Percentiles rank a stretch among this genome's conserved stretches.
These are phyloP conservation scores for Suillus decipiens DNA, from an alignment of 768 basidiomycete species.

Conservation along the genomic window DNA sequence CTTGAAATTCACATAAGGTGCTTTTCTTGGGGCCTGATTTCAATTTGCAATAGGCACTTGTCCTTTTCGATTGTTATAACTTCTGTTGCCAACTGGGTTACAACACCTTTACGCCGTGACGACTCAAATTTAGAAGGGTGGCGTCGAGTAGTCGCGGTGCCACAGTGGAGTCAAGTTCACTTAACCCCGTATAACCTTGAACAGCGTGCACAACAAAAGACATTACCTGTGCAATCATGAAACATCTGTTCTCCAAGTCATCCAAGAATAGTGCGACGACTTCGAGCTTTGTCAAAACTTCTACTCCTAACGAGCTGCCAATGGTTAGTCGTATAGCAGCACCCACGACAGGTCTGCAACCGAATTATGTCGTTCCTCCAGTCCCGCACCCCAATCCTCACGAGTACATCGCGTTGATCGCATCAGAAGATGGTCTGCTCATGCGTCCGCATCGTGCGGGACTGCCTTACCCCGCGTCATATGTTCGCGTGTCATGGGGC, in stretches of 20 bases:
- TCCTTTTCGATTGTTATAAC: background rate
- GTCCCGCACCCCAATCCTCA: slow-evolving; percentile 77
- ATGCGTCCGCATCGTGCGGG: slow-evolving; percentile 55
- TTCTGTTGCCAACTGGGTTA: background rate
- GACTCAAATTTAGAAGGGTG: slow-evolving; percentile 5
- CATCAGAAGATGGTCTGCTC: slow-evolving; percentile 62
- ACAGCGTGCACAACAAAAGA: background rate
- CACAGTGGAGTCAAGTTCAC: background rate
- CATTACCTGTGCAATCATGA: slow-evolving; percentile 25
- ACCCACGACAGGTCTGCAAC: slow-evolving; percentile 44
- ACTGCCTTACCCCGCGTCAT: slow-evolving; percentile 31
- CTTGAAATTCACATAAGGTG: background rate
- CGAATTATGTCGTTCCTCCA: slow-evolving; percentile 64
- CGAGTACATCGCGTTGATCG: slow-evolving; percentile 63
- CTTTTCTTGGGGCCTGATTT: background rate
- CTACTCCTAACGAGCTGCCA: background rate
- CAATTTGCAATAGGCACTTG: background rate
- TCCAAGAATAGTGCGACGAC: slow-evolving; percentile 14
- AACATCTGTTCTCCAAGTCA: slow-evolving; percentile 30
- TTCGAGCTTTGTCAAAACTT: slow-evolving; percentile 7
- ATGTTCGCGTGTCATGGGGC: slow-evolving; percentile 61
- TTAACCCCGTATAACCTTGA: background rate
- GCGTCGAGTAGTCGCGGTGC: background rate
- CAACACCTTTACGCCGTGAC: background rate
- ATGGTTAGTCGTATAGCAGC: background rate